Evolutionary conservation across 2,329 filamentous ascomycete genomes (phyloP).

Genomic region (Pseudocercospora musae): DNA sequence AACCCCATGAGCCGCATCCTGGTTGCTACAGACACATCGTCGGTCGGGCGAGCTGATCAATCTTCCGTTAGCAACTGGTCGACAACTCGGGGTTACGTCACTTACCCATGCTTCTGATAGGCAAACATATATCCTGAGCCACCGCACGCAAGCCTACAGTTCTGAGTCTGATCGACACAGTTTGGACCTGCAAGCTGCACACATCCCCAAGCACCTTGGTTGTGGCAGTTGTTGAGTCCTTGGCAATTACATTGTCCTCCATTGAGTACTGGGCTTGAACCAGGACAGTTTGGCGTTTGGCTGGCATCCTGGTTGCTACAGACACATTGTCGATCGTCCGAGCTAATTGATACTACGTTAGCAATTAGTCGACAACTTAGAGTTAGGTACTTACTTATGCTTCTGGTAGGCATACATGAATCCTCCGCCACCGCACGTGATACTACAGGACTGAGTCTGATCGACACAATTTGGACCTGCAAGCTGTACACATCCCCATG

Average conservation of each 20-base stretch:
- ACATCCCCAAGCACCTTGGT: slow-evolving; percentile 5
- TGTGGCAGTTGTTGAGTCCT: not conserved
- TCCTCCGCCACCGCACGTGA: not conserved
- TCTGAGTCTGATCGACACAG: slow-evolving; percentile 7
- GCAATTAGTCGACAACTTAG: no score
- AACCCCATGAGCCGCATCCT: slow-evolving; percentile 1
- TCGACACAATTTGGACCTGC: slow-evolving; percentile 5
- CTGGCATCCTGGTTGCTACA: slow-evolving; percentile 3
- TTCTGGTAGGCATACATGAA: slow-evolving; percentile 3
- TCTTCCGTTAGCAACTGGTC: no score
- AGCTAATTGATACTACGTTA: no score
- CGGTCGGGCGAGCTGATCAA: no score
- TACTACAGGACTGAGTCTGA: slow-evolving; percentile 5
- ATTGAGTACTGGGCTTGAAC: not conserved
- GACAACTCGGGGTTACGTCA: not conserved
- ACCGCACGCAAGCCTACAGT: not conserved
- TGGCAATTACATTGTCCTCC: not conserved
- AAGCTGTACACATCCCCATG: slow-evolving; percentile 9
- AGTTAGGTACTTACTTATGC: not conserved
- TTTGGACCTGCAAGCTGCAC: slow-evolving; percentile 4
- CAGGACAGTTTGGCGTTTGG: not conserved
- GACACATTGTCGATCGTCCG: no score
- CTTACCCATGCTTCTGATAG: slow-evolving; percentile 7
- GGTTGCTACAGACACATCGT: not conserved
- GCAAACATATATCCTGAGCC: not conserved